Evolutionary conservation across 2,329 filamentous ascomycete species (phyloP).

Genomic region (Penicillium decumbens): DNA sequence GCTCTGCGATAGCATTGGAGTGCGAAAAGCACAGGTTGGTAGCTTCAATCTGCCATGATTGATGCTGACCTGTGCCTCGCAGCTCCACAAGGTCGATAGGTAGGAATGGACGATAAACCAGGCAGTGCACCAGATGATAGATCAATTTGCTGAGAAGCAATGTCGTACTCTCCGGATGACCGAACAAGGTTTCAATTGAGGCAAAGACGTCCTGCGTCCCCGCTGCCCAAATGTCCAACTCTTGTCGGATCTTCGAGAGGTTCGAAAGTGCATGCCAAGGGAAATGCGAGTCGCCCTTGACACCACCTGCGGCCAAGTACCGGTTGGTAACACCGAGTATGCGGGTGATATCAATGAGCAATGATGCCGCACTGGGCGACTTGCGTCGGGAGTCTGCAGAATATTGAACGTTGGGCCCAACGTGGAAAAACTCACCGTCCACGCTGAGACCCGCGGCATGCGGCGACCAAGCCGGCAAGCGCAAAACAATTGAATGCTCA

Average conservation of each 20-base stretch:
- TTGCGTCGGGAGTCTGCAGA: constrained; percentile 64
- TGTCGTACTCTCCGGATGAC: constrained; percentile 71
- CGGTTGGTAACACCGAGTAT: constrained; percentile 78
- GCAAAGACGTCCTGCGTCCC: constrained; percentile 75
- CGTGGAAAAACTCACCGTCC: constrained; percentile 77
- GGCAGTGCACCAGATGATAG: constrained; percentile 79
- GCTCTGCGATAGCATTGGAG: constrained; percentile 78
- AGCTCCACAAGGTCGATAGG: constrained; percentile 79
- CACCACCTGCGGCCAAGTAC: constrained; percentile 77
- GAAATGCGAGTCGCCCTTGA: constrained; percentile 85
- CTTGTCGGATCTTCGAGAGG: constrained; percentile 77
- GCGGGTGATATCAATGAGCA: constrained; percentile 79
- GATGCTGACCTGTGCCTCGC: constrained; percentile 73
- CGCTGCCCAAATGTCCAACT: constrained; percentile 78
- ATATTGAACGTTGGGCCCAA: constrained; percentile 71
- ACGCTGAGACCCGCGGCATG: constrained; percentile 57
- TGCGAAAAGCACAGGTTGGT: constrained; percentile 83
- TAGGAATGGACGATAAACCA: constrained; percentile 81
- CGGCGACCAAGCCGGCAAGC: constrained; percentile 69
- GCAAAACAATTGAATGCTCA: constrained; percentile 70
- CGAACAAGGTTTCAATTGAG: constrained; percentile 69
- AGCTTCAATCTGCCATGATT: constrained; percentile 88
- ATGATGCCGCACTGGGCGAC: constrained; percentile 68
- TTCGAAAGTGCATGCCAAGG: constrained; percentile 85
- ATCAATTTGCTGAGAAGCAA: constrained; percentile 79